These are phyloP conservation scores for Naganishia onofrii DNA, from an alignment of 768 basidiomycete species.

Conservation along the genomic window DNA sequence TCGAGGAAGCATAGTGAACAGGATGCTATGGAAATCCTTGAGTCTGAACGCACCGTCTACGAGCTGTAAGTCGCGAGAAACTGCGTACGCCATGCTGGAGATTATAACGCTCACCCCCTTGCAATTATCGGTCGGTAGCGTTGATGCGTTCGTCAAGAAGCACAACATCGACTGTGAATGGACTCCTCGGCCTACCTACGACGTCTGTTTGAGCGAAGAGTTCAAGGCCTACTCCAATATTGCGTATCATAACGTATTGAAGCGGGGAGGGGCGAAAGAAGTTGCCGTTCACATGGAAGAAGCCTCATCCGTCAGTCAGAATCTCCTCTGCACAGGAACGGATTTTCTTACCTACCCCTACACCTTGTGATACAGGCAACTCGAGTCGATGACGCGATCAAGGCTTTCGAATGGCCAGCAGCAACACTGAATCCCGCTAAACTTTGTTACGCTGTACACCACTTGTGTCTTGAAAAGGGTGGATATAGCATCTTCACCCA, in stretches of 20 bases:
- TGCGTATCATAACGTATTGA: constrained; percentile 32
- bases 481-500: constrained; percentile 62
- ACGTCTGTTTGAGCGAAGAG: constrained; percentile 41
- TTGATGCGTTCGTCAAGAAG: constrained; percentile 56
- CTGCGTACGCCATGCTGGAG: not conserved
- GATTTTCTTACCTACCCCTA: not conserved
- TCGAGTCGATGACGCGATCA: constrained; percentile 49
- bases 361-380: not conserved
- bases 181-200: constrained; percentile 41
- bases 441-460: constrained; percentile 48
- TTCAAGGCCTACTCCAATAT: constrained; percentile 38
- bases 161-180: constrained; percentile 45
- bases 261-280: constrained; percentile 23
- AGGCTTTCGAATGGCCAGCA: constrained; percentile 36
- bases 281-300: constrained; percentile 25
- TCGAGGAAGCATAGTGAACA: constrained; percentile 55
- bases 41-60: constrained; percentile 54
- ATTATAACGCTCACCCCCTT: constrained; percentile 1
- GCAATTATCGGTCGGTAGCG: constrained; percentile 69
- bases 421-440: constrained; percentile 26
- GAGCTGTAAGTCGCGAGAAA: constrained; percentile 64
- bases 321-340: not conserved
- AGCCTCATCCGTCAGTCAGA: not conserved
- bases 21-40: constrained; percentile 41
- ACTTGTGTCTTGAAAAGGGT: constrained; percentile 17